A percentile compares a stretch with the other conserved stretches of the same genome.
phyloP scores from a whole-genome alignment of 192 early-diverging fungal genomes.

The Coemansia sp. region DNA sequence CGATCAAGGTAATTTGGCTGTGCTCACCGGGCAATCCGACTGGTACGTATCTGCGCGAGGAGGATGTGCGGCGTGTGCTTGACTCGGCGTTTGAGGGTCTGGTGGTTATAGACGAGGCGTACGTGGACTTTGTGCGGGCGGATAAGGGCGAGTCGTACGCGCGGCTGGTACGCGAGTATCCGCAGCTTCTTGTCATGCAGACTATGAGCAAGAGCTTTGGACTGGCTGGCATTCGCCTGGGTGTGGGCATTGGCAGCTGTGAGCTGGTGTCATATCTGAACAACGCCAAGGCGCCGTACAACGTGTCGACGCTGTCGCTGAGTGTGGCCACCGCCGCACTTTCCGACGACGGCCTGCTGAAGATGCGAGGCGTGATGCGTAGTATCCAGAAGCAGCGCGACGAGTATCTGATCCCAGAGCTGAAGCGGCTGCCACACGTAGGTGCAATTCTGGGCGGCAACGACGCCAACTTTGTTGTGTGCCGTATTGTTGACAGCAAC shows the following conservation, averaged over 20 bases:
- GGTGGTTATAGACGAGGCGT: constrained; percentile 98
- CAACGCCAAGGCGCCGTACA: constrained; percentile 99
- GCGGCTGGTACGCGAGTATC: constrained; percentile 77
- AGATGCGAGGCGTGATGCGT: constrained; percentile 65
- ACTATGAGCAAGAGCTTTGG: constrained; percentile 99
- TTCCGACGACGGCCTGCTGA: constrained; percentile 61
- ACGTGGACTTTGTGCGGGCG: constrained; percentile 88
- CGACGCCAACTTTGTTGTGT: constrained; percentile 95
- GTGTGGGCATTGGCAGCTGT: constrained; percentile 77
- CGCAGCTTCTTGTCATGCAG: constrained; percentile 95
- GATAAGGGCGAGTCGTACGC: constrained; percentile 70
- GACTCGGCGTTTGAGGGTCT: constrained; percentile 69
- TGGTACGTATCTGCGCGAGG: constrained; percentile 72
- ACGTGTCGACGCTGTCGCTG: constrained; percentile 87
- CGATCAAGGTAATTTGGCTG: constrained; percentile 89
- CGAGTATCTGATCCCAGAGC: constrained; percentile 58
- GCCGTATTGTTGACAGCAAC: constrained; percentile 67
- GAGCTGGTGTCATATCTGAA: constrained; percentile 88
- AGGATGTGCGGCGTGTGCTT: constrained; percentile 55
- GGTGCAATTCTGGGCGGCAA: constrained; percentile 81
- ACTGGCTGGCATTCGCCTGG: constrained; percentile 92
- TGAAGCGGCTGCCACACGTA: constrained; percentile 65
- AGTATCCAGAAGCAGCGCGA: constrained; percentile 67
- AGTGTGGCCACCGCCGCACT: constrained; percentile 78
- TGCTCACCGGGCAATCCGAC: constrained; percentile 99